Base-by-base conservation (phyloP, 208 protist species). In the Trichomonas vaginalis region DNA sequence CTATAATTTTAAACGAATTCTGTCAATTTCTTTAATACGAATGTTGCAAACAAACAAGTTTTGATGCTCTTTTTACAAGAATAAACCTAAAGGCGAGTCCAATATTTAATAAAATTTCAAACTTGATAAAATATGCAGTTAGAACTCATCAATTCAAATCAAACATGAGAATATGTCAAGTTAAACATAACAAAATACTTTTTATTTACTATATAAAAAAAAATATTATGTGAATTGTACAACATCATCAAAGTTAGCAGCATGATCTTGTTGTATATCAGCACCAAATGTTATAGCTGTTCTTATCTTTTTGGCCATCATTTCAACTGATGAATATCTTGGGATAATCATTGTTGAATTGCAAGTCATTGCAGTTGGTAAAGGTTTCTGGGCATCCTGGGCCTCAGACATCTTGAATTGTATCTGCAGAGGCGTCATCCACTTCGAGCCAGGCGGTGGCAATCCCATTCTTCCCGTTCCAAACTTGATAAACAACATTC, bases 271-370 rank as follows among this genome's bases (percentile, higher is more conserved):
- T n/a, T 92, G 40, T 14, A 92, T 92, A 47, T 92, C 86, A 27
- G 86, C 86, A 15, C 86, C 86, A 35, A 92, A 39, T 51, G 86
- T 92, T 35, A 92, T 92, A 17, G 86, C 86, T 27, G 86, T 92
- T 51, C 86, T 92, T 35, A 92, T 51, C n/a, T 92, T 92, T 45
- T 92, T 92, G n/a, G 40, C 86, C 86, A 92, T 92, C 86, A 42
- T 48, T 39, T 92, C 86, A 17, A 27, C 37, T 35, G 86, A 37
- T 10, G 12, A 17, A 51, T 92, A 92, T 48, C 45, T 27, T 40
- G 86, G 86, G 0, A 92, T 92, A 15, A 39, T 92, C 12, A 92
- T 51, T 51, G 21, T 92, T 45, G 17, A 42, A 39, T 51, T 92
- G n/a, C 86, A 92, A 27, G 86, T 92, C 17, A 39, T 45, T 37